Conservation (phyloP, 306 rosid genomes). For the Dryas drummondii region DNA sequence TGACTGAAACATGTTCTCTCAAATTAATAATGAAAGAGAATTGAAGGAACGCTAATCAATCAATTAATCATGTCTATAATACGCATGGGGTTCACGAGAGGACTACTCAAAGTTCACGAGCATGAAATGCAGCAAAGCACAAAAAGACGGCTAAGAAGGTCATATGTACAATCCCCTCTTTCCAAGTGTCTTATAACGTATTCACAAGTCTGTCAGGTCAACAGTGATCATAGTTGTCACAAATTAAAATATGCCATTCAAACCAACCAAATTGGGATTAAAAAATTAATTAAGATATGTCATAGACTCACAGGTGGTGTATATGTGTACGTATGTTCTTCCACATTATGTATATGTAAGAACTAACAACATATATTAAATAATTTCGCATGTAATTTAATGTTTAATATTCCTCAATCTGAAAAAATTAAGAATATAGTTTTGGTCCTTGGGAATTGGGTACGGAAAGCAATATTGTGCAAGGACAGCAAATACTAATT, state of each 20-base stretch:
- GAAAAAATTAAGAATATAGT: not conserved
- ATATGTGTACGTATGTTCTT: not conserved
- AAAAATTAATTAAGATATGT: not conserved
- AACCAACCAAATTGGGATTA: conserved; percentile 19
- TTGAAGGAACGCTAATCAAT: not conserved
- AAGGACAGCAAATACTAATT: not conserved
- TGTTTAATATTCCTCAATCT: too few species aligned
- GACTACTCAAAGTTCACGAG: conserved; percentile 40
- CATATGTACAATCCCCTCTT: conserved; percentile 14
- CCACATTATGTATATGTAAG: not conserved
- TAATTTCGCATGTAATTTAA: not conserved
- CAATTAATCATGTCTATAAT: too few species aligned
- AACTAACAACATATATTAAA: not conserved
- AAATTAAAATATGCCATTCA: conserved; percentile 6
- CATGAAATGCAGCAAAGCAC: conserved; percentile 31
- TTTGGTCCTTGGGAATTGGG: not conserved
- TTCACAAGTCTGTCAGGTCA: not conserved
- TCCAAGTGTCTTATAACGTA: conserved; percentile 10
- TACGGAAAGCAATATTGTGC: not conserved
- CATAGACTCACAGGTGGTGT: too few species aligned
- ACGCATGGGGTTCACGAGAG: conserved; percentile 48
- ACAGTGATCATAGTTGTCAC: conserved; percentile 16
- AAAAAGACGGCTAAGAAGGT: conserved; percentile 50
- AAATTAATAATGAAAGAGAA: conserved; percentile 38
- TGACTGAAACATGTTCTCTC: conserved; percentile 23